Base-by-base conservation (phyloP, 1,284 basidiomycete species). In the Ceratobasidium sp. region DNA sequence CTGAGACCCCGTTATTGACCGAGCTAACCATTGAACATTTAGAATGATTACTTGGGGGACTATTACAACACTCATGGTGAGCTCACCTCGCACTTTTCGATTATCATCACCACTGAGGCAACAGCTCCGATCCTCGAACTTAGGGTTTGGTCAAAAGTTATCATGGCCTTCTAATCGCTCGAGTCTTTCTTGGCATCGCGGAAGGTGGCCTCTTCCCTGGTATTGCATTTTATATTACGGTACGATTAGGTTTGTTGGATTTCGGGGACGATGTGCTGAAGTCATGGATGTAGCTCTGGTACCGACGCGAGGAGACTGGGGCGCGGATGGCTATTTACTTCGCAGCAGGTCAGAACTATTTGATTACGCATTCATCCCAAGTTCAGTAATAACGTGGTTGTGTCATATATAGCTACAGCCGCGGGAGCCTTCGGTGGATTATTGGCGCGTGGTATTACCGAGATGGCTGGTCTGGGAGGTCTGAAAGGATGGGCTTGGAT, bases 181-280 rank as follows among this genome's bases (percentile, higher is more conserved):
- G 90, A 64, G 90, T 89, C 87, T 84, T 91, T 83, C 84, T 92
- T 66, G 91, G 91, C 31, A 85, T 87, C 79, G 90, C 91, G 78
- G 91, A 93, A 83, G 91, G 91, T 13, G 91, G 91, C 13, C 83
- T 92, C 20, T 90, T 90, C 84, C 86, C 88, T 66, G 88, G 89
- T 0, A 87, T 89, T 65, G 87, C 88, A 37, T 90, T 87, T 80
- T 88, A 89, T 80, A 86, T 89, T 23, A 87, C 88, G 37, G 73
- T 65, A 26, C 20, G 73, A 23, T 11, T 6, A 20, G 13, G 6
- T 37, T 35, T 20, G 2, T 35, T 31, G 15, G 20, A 10, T 47
- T 20, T 11, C 3, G 8, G 2, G 11, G 1, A 31, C n/a, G 8
- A 3, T 35, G 17, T 6, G 20, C 58, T 35, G 23, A 61, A 1